Evolutionary conservation across 495 filamentous ascomycete species (phyloP).

Genomic region (Annulohypoxylon nitens): DNA sequence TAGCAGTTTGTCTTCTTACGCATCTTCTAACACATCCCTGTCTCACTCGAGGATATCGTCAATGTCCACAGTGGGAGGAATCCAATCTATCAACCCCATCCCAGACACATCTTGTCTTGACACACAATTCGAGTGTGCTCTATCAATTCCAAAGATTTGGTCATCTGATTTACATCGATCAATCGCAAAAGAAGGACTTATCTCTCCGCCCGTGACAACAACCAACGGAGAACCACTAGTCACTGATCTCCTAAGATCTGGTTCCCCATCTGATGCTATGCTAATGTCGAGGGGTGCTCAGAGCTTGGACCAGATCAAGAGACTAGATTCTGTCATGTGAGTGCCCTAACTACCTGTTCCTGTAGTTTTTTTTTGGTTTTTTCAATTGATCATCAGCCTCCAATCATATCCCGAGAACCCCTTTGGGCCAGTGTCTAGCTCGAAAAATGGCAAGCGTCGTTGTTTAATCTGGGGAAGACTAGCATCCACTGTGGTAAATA

Average conservation of each 20-base stretch:
- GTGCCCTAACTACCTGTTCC: conserved; percentile 8
- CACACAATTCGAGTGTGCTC: conserved; percentile 26
- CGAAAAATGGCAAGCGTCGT: conserved; percentile 13
- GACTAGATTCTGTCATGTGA: conserved; percentile 34
- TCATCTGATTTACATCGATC: conserved; percentile 19
- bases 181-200: conserved; percentile 27
- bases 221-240: conserved; percentile 14
- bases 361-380: background rate
- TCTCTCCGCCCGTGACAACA: conserved; percentile 10
- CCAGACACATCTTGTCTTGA: conserved; percentile 27
- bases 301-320: conserved; percentile 23
- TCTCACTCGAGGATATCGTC: conserved; percentile 60
- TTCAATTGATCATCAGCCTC: conserved; percentile 8
- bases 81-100: conserved; percentile 36
- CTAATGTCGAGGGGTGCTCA: conserved; percentile 31
- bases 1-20: conserved; percentile 56
- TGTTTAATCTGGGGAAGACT: background rate
- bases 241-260: conserved; percentile 14
- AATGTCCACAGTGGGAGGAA: conserved; percentile 54
- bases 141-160: conserved; percentile 24
- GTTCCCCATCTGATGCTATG: conserved; percentile 40
- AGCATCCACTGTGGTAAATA: background rate
- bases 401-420: background rate
- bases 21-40: conserved; percentile 52
- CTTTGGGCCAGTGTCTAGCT: background rate